Evolutionary conservation across 1,284 basidiomycete genomes (phyloP), one percentile per base, ranked within the genome.

Genomic region (Tilletia walkeri): DNA sequence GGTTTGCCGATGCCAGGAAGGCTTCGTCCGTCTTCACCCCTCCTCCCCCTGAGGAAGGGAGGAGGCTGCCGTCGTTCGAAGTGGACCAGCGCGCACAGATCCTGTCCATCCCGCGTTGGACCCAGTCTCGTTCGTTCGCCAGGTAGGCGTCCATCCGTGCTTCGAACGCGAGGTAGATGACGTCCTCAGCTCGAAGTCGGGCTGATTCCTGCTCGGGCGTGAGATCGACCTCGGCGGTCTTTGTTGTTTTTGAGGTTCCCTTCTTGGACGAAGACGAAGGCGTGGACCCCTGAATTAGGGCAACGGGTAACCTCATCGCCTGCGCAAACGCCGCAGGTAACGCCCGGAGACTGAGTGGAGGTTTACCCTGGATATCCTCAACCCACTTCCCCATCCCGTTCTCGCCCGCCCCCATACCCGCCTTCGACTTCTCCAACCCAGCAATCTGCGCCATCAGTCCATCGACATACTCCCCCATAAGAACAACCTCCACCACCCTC

Each of bases 101-200:
- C 0, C 85, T 85, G 65, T 92, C 90, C 72, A 98, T 89, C 0
- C 87, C 86, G 5, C 86, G 86, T 78, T 92, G 92, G 66, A 93
- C 88, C 79, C 88, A 89, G 70, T 95, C 93, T 5, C 91, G 88
- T 84, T 99, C 96, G 80, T 96, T 93, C 72, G 93, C 90, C 2
- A 99, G 89, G 80, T 99, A 99, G 78, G 96, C 95, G 81, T 95
- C 94, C 91, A 98, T 94, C 82, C 95, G 92, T 2, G 88, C 86
- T 83, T 96, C 94, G 80, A 96, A 99, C 92, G 97, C 95, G 54
- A 87, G 87, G 82, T 92, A 95, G 10, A 74, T 88, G 63, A 95
- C 89, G 81, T 94, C 91, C 78, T 96, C 92, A 0, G 91, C 90
- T 50, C 85, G 85, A 4, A 85, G 86, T 56, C 59, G 82, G 80